phyloP scores from a whole-genome alignment of 768 basidiomycete genomes.

The Boletellus emodensis region DNA sequence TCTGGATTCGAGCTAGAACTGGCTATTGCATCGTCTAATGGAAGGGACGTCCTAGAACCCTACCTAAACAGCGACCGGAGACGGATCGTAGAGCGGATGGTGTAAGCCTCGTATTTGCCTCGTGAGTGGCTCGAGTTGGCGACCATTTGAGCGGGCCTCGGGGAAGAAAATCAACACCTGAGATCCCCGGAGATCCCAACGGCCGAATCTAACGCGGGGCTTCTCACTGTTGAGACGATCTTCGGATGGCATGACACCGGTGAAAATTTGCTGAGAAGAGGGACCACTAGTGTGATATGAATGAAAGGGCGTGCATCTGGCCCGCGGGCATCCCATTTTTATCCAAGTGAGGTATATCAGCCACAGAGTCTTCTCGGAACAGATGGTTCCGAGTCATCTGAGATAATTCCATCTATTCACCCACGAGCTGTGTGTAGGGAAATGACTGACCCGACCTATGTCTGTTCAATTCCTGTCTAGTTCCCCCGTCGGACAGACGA shows the following conservation, averaged over 20 bases:
- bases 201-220: constrained; percentile 3
- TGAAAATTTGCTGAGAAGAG: not conserved
- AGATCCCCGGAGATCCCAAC: constrained; percentile 5
- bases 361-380: not conserved
- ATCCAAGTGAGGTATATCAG: no score
- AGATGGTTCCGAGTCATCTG: not conserved
- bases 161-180: not conserved
- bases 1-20: not conserved
- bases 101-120: not conserved
- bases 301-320: not conserved
- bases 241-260: constrained; percentile 13
- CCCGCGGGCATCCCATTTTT: no score
- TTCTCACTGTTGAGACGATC: constrained; percentile 2
- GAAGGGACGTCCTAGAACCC: not conserved
- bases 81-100: not conserved
- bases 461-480: no score
- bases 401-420: not conserved
- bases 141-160: not conserved
- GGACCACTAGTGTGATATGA: not conserved
- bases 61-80: not conserved
- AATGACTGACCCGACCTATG: no score
- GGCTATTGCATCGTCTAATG: no score
- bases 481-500: no score
- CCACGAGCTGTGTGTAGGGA: no score
- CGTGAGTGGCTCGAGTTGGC: not conserved